A percentile compares a stretch with the other conserved stretches of the same genome.
phyloP scores from a whole-genome alignment of 2,329 filamentous ascomycete genomes.

The Penicillium nordicum region DNA sequence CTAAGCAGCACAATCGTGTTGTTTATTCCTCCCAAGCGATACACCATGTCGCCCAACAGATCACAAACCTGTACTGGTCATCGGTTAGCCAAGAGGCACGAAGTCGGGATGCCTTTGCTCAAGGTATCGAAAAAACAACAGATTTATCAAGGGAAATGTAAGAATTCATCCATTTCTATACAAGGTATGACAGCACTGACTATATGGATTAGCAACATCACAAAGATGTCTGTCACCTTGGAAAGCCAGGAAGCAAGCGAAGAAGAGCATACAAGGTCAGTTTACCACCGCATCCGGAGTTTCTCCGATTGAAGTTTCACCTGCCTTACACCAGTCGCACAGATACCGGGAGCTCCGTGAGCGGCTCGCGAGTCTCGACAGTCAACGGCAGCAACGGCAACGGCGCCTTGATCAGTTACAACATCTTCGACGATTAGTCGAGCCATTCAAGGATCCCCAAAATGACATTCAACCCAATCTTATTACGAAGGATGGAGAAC shows the following conservation, averaged over 20 bases:
- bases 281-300: neutral
- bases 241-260: slow-evolving; percentile 30
- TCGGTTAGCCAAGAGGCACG: slow-evolving; percentile 39
- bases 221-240: slow-evolving; percentile 38
- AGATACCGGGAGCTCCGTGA: slow-evolving; percentile 44
- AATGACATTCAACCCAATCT: slow-evolving; percentile 55
- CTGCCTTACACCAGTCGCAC: slow-evolving; percentile 25
- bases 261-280: slow-evolving; percentile 35
- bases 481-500: slow-evolving; percentile 50
- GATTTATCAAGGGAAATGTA: slow-evolving; percentile 41
- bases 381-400: slow-evolving; percentile 45
- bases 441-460: slow-evolving; percentile 50
- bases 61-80: slow-evolving; percentile 55
- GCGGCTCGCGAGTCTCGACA: slow-evolving; percentile 46
- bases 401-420: slow-evolving; percentile 48
- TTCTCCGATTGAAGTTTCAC: slow-evolving; percentile 17
- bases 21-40: slow-evolving; percentile 55
- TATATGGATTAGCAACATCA: slow-evolving; percentile 34
- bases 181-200: slow-evolving; percentile 2
- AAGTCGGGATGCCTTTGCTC: slow-evolving; percentile 21
- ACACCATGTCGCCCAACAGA: slow-evolving; percentile 55
- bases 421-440: slow-evolving; percentile 46
- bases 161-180: slow-evolving; percentile 6
- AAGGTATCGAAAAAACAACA: slow-evolving; percentile 36
- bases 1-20: slow-evolving; percentile 52